A percentile compares a stretch with the other conserved stretches of the same genome.
Evolutionary conservation across 352 stramenopile genomes (phyloP).

Genomic region (Phytophthora pisi): DNA sequence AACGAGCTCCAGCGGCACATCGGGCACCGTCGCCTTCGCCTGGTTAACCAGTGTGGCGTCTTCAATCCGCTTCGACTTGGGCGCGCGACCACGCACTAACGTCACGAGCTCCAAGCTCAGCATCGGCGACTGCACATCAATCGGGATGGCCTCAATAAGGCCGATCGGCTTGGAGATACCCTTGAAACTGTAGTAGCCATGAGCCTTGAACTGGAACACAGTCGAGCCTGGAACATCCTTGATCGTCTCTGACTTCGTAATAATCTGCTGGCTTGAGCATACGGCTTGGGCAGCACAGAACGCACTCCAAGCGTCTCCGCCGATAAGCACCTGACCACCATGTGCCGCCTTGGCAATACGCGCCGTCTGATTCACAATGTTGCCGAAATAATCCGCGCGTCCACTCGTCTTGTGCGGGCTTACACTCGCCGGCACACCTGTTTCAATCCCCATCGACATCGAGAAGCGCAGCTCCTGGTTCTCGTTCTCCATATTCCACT

Average conservation of each 20-base stretch:
- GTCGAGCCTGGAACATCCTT: slow-evolving; percentile 56
- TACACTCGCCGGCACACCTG: slow-evolving; percentile 80
- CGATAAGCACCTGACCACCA: slow-evolving; percentile 83
- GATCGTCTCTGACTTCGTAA: slow-evolving; percentile 49
- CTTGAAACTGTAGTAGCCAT: slow-evolving; percentile 88
- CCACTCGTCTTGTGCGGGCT: slow-evolving; percentile 89
- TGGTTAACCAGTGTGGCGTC: slow-evolving; percentile 50
- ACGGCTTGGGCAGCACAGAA: slow-evolving; percentile 51
- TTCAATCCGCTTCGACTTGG: slow-evolving; percentile 73
- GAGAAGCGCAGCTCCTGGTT: slow-evolving; percentile 85
- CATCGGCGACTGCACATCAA: slow-evolving; percentile 62
- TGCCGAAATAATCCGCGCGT: slow-evolving; percentile 89
- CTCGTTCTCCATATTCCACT: slow-evolving; percentile 78
- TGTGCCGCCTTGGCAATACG: slow-evolving; percentile 86
- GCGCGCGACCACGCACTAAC: slow-evolving; percentile 40
- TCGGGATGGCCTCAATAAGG: slow-evolving; percentile 79
- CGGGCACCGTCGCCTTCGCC: slow-evolving; percentile 52
- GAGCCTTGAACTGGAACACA: slow-evolving; percentile 84
- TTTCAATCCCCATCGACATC: slow-evolving; percentile 90
- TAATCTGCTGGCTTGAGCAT: slow-evolving; percentile 42
- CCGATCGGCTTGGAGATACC: slow-evolving; percentile 83
- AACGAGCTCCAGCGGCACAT: slow-evolving; percentile 63
- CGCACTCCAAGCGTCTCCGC: slow-evolving; percentile 76
- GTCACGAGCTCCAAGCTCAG: slow-evolving; percentile 45
- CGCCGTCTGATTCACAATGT: slow-evolving; percentile 90